Evolutionary conservation across 2,329 filamentous ascomycete genomes (phyloP).

Genomic region (Ustulina deusta): DNA sequence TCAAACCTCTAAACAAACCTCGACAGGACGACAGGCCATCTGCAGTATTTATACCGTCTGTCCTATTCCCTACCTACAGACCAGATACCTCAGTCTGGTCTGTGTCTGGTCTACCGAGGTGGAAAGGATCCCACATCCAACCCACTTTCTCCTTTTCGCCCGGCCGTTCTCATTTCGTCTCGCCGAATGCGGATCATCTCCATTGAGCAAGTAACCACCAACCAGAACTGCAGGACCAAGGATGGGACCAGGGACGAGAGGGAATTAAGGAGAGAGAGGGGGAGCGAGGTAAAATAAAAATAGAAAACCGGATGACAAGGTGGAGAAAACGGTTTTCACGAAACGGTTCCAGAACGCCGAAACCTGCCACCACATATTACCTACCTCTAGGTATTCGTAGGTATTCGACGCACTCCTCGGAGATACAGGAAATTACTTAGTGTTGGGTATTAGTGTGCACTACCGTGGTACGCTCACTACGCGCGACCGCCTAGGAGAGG

Average conservation of each 20-base stretch:
- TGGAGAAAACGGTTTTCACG: slow-evolving; percentile 30
- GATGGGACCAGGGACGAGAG: slow-evolving; percentile 11
- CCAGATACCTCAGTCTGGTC: neutral
- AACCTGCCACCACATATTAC: neutral
- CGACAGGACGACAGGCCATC: neutral
- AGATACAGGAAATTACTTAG: slow-evolving; percentile 22
- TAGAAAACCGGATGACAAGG: slow-evolving; percentile 8
- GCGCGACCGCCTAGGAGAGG: neutral
- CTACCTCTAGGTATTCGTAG: neutral
- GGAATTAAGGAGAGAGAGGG: neutral
- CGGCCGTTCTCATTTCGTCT: slow-evolving; percentile 5
- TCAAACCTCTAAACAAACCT: neutral
- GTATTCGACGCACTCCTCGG: neutral
- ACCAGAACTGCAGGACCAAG: slow-evolving; percentile 35
- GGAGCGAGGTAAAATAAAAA: neutral
- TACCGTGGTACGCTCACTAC: neutral
- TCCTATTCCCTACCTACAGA: neutral
- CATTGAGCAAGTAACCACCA: slow-evolving; percentile 30
- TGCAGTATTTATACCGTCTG: neutral
- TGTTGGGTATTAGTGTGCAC: neutral
- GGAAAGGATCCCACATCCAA: slow-evolving; percentile 10
- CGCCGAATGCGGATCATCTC: slow-evolving; percentile 30
- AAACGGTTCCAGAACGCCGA: slow-evolving; percentile 25
- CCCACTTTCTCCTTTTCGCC: slow-evolving; percentile 10
- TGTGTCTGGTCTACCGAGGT: neutral